Base-by-base conservation (phyloP, 2,329 filamentous ascomycete species). In the Cercospora nicotianae region DNA sequence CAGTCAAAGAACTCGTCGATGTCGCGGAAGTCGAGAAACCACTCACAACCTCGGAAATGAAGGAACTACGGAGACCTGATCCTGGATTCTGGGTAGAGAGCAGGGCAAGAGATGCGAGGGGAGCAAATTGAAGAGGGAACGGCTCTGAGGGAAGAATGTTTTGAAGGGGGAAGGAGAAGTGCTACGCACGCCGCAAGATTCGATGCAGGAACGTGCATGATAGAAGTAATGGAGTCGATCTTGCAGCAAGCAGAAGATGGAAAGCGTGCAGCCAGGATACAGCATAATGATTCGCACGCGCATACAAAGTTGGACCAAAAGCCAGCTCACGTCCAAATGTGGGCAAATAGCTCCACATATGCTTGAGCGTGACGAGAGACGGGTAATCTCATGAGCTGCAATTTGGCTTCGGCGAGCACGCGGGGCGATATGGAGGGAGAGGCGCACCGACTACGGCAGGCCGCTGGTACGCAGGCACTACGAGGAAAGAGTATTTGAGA, bases 1-100 rank as follows among this genome's bases (percentile, higher is more conserved):
- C 91, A 80, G 93, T 97, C 75, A 97, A 97, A 84, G 94, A 97
- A 82, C 84, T 97, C 70, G 92, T 97, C 57, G 85, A 87, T 64
- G 93, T 97, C 39, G 84, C 89, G 73, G 93, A 96, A 82, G 92
- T 96, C 55, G 88, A 89, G 36, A 79, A 81, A 69, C 79, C 85
- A 33, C 78, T 92, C 80, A 89, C 85, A 7, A 87, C 88, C 77
- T 80, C 82, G 65, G 87, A 96, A 83, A 85, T 96, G 76, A 89
- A 88, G 81, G 87, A 85, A 62, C 84, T 87, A 81, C 83, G 94
- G 79, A 88, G 86, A 79, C 93, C 93, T 3, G 91, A 94, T 69
- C 83, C 85, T 1, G 94, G 94, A 1, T 97, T 93, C 76, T 94
- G 89, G 75, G 77, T 96, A 68, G 92, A 97, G 85, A 89, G 80